Evolutionary conservation across 805 yeast species (phyloP).

Genomic region (Candida quercuum): DNA sequence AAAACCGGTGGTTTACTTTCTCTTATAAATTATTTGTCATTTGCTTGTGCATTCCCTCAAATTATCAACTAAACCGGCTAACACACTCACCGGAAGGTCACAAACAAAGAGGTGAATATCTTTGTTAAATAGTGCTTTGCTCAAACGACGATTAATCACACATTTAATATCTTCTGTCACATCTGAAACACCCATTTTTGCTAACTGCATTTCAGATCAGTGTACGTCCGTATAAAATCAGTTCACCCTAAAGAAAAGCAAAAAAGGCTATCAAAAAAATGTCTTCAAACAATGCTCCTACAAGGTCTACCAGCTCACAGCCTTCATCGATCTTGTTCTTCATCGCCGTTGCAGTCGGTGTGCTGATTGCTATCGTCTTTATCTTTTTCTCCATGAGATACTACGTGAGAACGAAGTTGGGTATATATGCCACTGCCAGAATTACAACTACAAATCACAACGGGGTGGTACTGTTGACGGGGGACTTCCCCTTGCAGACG

Average conservation of each 20-base stretch:
- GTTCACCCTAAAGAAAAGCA: background rate
- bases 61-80: too few species aligned
- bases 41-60: too few species aligned
- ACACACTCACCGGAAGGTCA: too few species aligned
- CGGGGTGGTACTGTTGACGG: constrained; percentile 16
- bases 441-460: constrained; percentile 11
- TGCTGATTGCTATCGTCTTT: constrained; percentile 49
- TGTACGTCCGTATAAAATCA: too few species aligned
- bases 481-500: constrained; percentile 21
- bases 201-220: too few species aligned
- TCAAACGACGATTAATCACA: too few species aligned
- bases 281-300: background rate
- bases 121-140: too few species aligned
- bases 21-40: too few species aligned
- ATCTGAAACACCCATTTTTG: too few species aligned
- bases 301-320: constrained; percentile 16
- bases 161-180: too few species aligned
- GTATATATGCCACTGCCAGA: constrained; percentile 34
- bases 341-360: constrained; percentile 58
- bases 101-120: too few species aligned
- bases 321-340: constrained; percentile 63
- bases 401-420: constrained; percentile 51
- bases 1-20: too few species aligned
- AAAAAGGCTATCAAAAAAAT: background rate
- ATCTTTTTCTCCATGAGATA: constrained; percentile 57